Evolutionary conservation across 176 grass and related monocot species (phyloP), one percentile per base, ranked within the genome.

Genomic region (Urochloa ruziziensis): DNA sequence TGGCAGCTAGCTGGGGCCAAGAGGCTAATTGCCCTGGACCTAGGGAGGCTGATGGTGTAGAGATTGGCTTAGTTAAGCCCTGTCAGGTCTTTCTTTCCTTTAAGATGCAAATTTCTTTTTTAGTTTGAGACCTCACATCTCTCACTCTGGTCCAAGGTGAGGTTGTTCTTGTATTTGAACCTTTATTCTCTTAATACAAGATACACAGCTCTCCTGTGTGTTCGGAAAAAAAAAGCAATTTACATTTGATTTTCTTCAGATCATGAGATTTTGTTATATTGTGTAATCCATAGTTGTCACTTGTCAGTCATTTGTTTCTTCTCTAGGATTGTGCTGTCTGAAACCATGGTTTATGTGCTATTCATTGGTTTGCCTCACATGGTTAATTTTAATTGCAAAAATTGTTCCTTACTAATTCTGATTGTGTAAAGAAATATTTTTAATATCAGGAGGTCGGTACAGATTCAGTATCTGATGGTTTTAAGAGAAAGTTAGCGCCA

Each of bases 391-490:
- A 10, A 58, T 30, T 37, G 1, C 19, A 43, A 84, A 51, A 65
- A 35, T 65, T 63, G 25, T 42, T 61, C 30, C 47, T 81, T 29
- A 19, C 59, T 65, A 73, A 84, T 23, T 30, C n/a, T 25, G 60
- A 62, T 70, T 78, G 4, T 42, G 59, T 43, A 35, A 44, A 35
- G 28, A 51, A 65, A 63, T 34, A 61, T 10, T 82, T 90, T 57
- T 11, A 82, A 56, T 82, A 86, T 65, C 44, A 90, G 77, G 83
- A 72, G 12, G 13, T 57, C 3, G 19, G 28, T 72, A 72, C 82
- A 71, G 78, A 72, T 44, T 62, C 62, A 77, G 36, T 49, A 53
- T 64, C 88, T 73, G 75, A 90, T 62, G 16, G 44, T 42, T 78
- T 70, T 30, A 88, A 61, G 58, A 84, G 78, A 77, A 90, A 86